These are phyloP conservation scores for Escallonia herrerae DNA, from an alignment of 129 eudicot species.

Conservation along the genomic window DNA sequence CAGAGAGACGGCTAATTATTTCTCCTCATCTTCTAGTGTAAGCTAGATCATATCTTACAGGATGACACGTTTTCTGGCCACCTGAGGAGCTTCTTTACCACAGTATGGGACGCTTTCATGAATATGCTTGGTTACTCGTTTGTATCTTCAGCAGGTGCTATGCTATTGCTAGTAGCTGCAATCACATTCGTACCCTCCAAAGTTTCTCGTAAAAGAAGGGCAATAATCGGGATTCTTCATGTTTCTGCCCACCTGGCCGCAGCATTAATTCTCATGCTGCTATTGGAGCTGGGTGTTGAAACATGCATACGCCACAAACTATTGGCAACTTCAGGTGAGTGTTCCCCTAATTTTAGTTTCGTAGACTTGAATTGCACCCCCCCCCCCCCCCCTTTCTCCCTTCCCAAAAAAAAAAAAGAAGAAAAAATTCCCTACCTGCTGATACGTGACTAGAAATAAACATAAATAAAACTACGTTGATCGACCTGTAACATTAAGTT, in stretches of 20 bases:
- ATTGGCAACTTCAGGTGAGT: slow-evolving; percentile 73
- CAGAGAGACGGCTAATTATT: slow-evolving; percentile 11
- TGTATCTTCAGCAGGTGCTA: slow-evolving; percentile 76
- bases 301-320: slow-evolving; percentile 83
- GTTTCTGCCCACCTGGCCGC: slow-evolving; percentile 84
- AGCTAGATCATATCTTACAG: slow-evolving; percentile 80
- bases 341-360: background rate
- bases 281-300: slow-evolving; percentile 86
- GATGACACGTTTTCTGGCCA: slow-evolving; percentile 83
- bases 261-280: slow-evolving; percentile 86
- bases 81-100: slow-evolving; percentile 61
- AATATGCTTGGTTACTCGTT: slow-evolving; percentile 80
- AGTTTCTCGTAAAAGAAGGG: slow-evolving; percentile 69
- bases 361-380: background rate
- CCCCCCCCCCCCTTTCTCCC: background rate
- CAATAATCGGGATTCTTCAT: slow-evolving; percentile 72
- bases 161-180: slow-evolving; percentile 56
- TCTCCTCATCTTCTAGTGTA: slow-evolving; percentile 48
- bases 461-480: too few species aligned
- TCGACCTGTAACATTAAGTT: too few species aligned
- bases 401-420: too few species aligned
- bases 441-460: too few species aligned
- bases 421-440: too few species aligned
- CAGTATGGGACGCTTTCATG: slow-evolving; percentile 74
- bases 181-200: slow-evolving; percentile 79